Conservation (phyloP, 164 flowering plant genomes). For the Nymphaea thermarum region DNA sequence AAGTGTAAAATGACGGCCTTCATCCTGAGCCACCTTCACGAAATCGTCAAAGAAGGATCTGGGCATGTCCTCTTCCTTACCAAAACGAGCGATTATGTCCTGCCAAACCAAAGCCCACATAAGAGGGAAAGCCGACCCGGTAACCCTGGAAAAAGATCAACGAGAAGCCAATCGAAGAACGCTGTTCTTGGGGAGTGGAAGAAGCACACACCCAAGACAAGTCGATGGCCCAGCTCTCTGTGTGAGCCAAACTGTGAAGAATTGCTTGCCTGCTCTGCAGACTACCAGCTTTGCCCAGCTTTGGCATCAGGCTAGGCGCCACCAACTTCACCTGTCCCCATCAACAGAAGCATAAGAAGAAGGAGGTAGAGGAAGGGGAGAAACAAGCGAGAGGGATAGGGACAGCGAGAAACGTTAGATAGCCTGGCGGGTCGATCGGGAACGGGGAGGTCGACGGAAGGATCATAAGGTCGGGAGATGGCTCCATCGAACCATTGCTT, state of each 20-base stretch:
- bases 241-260: conserved; percentile 78
- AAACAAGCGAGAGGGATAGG: neutral
- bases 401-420: conserved; percentile 25
- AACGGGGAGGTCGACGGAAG: conserved; percentile 26
- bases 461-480: conserved; percentile 36
- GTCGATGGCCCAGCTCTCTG: conserved; percentile 95
- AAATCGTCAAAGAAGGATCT: conserved; percentile 79
- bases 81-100: conserved; percentile 90
- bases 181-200: neutral
- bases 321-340: conserved; percentile 61
- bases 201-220: conserved; percentile 58
- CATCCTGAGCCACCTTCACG: conserved; percentile 90
- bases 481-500: conserved; percentile 51
- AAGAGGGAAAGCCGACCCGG: neutral
- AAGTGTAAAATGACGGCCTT: conserved; percentile 86
- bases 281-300: conserved; percentile 89
- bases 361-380: neutral
- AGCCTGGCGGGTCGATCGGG: conserved; percentile 87
- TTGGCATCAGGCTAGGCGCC: conserved; percentile 78
- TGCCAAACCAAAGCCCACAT: conserved; percentile 7
- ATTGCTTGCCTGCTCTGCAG: conserved; percentile 86
- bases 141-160: neutral
- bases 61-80: conserved; percentile 75
- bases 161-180: neutral
- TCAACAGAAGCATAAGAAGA: neutral